Base-by-base conservation (phyloP, 768 basidiomycete genomes). In the Kockovaella imperatae region DNA sequence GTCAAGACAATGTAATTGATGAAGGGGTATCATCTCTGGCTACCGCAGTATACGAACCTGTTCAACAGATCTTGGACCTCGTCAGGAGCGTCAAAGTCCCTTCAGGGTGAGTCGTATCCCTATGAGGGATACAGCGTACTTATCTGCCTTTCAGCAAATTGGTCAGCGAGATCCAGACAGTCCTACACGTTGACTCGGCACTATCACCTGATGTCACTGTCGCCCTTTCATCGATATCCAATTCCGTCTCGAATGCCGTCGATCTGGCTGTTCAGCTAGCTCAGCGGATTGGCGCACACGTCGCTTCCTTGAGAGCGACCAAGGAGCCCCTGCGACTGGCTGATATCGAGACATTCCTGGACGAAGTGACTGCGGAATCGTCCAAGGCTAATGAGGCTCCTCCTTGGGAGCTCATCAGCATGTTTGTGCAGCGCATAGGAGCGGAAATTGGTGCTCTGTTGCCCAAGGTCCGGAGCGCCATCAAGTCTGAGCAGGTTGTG, bases 251-350 rank as follows among this genome's bases (percentile, higher is more conserved):
- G 1, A 86, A 86, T 52, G 78, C 89, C 8, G 83, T 89, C 55
- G 87, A 91, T 71, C 87, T 93, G 66, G 87, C 87, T 65, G 86
- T 95, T 47, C 84, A 86, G 87, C 79, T 96, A 39, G 90, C 91
- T 0, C 88, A 93, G 76, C 78, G 82, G 65, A 83, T 88, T 28
- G 84, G 86, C 74, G 83, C 82, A 0, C 86, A 97, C 67, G 74
- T 89, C n/a, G 76, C 79, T 45, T 86, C 93, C 44, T 80, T 86
- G 14, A 82, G 88, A 36, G 73, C 78, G 11, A 78, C 83, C 34
- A 93, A 91, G 72, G 74, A 80, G 18, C 67, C 87, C 1, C 85
- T 97, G 77, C 79, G 85, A 59, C 71, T 95, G 45, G 73, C 78
- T 1, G 79, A 80, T 0, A 78, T 95, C 10, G 72, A 90, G 29